Base-by-base conservation (phyloP, 345 rosid genomes). In the Aquilaria malaccensis region DNA sequence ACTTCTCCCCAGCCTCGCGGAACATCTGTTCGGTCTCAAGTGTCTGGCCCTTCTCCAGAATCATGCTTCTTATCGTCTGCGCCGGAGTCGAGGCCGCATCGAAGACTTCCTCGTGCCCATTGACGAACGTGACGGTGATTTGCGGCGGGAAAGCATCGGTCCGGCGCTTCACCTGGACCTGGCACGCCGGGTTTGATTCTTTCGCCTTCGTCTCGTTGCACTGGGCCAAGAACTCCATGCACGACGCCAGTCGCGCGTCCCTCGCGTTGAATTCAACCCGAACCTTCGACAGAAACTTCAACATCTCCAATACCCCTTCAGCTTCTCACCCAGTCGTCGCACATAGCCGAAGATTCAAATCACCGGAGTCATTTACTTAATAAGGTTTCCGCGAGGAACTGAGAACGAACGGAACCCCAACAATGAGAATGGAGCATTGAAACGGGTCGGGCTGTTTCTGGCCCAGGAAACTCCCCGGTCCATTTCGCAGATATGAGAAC, bases 1-100 rank as follows among this genome's bases (percentile, higher is more conserved):
- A 90, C 50, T 85, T 81, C 80, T 84, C 95, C 0, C 97, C 95
- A 5, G 96, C 90, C 60, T 93, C 95, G 9, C 88, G 88, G 73
- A 89, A 93, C 97, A 87, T 87, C 65, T 85, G 97, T 83, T 93
- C 88, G 2, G 90, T 87, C 80, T 89, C 96, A 0, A 89, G 94
- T 14, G 10, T 13, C 79, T 74, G 88, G 52, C 97, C 96, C 72
- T 87, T 89, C 54, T 87, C 88, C 5, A 89, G 83, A 60, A 93
- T 87, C 83, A 87, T 84, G 78, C 15, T 81, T 69, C 96, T 60
- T 32, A 93, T 87, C 2, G 81, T 47, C 78, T 89, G 97, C 9
- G 96, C 97, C 2, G 89, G 67, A n/a, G 91, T 86, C 1, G 81
- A 61, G 0, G 95, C 83, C 10, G 88, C 96, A 60, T 93, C 95